Conservation (phyloP, 2,329 filamentous ascomycete species). For the Lachnellula arida region DNA sequence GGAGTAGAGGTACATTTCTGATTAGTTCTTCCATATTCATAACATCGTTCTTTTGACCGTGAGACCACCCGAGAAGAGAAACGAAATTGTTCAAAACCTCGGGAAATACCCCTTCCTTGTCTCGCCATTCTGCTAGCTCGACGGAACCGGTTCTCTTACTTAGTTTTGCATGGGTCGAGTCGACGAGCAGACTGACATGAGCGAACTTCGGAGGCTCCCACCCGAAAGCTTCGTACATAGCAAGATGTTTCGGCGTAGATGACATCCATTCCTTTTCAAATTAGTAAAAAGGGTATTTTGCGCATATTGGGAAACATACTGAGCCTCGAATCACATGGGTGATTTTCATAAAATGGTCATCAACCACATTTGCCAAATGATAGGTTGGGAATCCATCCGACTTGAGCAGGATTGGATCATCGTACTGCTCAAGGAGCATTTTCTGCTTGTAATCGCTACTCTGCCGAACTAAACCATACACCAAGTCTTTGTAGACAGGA, state of each 20-base stretch:
- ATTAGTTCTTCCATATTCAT: constrained; percentile 68
- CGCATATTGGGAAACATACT: constrained; percentile 39
- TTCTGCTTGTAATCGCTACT: constrained; percentile 35
- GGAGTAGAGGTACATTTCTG: constrained; percentile 47
- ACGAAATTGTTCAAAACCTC: constrained; percentile 75
- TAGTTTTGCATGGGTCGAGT: constrained; percentile 66
- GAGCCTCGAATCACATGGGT: constrained; percentile 91
- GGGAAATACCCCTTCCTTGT: constrained; percentile 54
- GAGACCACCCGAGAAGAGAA: constrained; percentile 79
- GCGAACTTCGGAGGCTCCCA: constrained; percentile 72
- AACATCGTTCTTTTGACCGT: constrained; percentile 61
- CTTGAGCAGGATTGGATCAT: constrained; percentile 89
- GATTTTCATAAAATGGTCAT: constrained; percentile 92
- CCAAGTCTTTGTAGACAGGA: constrained; percentile 66
- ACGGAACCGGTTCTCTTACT: constrained; percentile 77
- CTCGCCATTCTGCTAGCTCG: constrained; percentile 53
- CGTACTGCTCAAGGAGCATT: constrained; percentile 42
- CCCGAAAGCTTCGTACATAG: constrained; percentile 71
- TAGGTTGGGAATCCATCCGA: constrained; percentile 92
- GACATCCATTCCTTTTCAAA: constrained; percentile 79
- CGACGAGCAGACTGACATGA: constrained; percentile 73
- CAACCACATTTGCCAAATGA: constrained; percentile 94
- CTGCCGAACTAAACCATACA: constrained; percentile 67
- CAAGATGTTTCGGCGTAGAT: constrained; percentile 76
- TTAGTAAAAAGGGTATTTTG: neutral